Percentiles rank a stretch among this genome's conserved stretches.
Conservation (phyloP, 163 green algal species). For the Coccomyxa subellipsoidea region DNA sequence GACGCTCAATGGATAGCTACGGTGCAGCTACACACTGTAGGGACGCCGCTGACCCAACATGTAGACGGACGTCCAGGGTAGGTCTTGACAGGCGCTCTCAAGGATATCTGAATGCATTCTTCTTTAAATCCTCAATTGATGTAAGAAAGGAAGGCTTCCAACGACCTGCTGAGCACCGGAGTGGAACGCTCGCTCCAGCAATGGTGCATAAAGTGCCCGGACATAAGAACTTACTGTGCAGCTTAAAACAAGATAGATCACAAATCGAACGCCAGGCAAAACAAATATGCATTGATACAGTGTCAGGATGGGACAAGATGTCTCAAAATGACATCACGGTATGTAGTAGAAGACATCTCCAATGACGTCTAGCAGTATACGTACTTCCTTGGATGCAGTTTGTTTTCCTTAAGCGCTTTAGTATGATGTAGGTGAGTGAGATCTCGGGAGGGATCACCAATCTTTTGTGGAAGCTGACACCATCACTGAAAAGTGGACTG, state of each 20-base stretch:
- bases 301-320: slow-evolving; percentile 42
- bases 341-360: background rate
- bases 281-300: slow-evolving; percentile 34
- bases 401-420: too few relatives aligned
- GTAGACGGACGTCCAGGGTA: too few relatives aligned
- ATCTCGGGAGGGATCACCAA: slow-evolving; percentile 87
- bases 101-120: too few relatives aligned
- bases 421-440: slow-evolving; percentile 46
- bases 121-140: too few relatives aligned
- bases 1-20: too few relatives aligned
- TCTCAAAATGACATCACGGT: slow-evolving; percentile 30
- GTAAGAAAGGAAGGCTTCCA: too few relatives aligned
- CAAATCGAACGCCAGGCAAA: slow-evolving; percentile 23
- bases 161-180: too few relatives aligned
- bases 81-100: too few relatives aligned
- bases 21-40: too few relatives aligned
- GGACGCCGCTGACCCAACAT: too few relatives aligned
- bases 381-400: too few relatives aligned
- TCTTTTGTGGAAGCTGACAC: slow-evolving; percentile 62
- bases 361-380: background rate
- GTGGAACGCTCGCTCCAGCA: background rate
- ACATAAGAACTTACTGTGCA: background rate
- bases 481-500: slow-evolving; percentile 5
- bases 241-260: background rate
- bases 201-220: slow-evolving; percentile 15